Base-by-base conservation (phyloP, 1,284 basidiomycete species). In the Trichosporon sp. region DNA sequence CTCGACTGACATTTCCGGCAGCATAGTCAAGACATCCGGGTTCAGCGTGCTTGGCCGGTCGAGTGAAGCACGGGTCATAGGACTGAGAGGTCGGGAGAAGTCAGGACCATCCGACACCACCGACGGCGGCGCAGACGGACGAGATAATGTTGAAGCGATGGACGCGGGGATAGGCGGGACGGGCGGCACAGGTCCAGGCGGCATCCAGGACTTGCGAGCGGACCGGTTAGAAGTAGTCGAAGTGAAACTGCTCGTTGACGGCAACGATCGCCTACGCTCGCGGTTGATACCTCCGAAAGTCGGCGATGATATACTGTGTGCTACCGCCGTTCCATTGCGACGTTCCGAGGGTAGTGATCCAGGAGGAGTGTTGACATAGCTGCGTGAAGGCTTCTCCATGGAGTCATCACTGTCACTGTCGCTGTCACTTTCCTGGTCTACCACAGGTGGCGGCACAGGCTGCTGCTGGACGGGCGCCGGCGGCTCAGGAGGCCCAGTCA, bases 1-100 rank as follows among this genome's bases (percentile, higher is more conserved):
- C 37, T 73, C 69, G 4, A 64, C 64, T 0, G 71, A 65, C 75
- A 81, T 78, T 31, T 77, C 76, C 0, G 79, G 79, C 32, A 81
- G 67, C 19, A 81, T 58, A 3, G 79, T 81, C 14, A 81, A 63
- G 0, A 73, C 65, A 52, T 77, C 74, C 2, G 79, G 74, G 69
- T 77, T 71, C 44, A 78, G 68, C 63, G 76, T 66, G 19, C 71
- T 69, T n/a, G 79, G 73, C 31, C 75, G 68, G 59, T 77, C 64
- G 65, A 79, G 72, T 7, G 49, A 54, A 8, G 49, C 49, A 9
- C 49, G 49, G 16, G 49, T n/a, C 25, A 29, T 54, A 1, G 49
- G 49, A 13, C 49, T 54, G 13, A 29, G 13, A 9, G 49, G 49
- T 13, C 49, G 27, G 4, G 25, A 54, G 25, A 29, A 54, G 40